phyloP scores from a whole-genome alignment of 257 asterid species.

The Plectranthus barbatus region DNA sequence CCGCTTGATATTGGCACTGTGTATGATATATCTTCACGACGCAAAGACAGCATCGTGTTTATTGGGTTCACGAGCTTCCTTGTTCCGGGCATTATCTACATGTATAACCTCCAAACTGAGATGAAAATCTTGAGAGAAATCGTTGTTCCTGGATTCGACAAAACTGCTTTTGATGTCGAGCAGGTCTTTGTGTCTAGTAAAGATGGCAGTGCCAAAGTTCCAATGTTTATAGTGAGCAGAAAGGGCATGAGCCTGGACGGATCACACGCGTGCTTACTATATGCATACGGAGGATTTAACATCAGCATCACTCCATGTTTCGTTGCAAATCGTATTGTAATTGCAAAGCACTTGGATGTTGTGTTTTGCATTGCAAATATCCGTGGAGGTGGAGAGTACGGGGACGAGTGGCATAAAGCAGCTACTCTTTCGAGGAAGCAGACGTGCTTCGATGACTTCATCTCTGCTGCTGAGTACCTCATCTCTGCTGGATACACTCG shows the following conservation, averaged over 20 bases:
- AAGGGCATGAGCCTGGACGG: constrained; percentile 65
- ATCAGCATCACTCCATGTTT: constrained; percentile 63
- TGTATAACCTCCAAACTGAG: constrained; percentile 58
- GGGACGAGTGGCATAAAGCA: constrained; percentile 96
- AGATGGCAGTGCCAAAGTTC: constrained; percentile 55
- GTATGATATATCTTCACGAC: constrained; percentile 46
- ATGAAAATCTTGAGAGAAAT: constrained; percentile 62
- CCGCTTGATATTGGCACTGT: constrained; percentile 82
- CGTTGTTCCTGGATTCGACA: constrained; percentile 71
- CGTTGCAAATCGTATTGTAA: constrained; percentile 39
- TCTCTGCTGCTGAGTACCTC: constrained; percentile 67
- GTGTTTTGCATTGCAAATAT: constrained; percentile 75
- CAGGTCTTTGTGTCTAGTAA: constrained; percentile 82
- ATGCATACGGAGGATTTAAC: constrained; percentile 81
- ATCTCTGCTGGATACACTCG: constrained; percentile 77
- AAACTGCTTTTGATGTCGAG: constrained; percentile 46
- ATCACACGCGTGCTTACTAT: constrained; percentile 79
- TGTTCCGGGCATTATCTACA: constrained; percentile 66
- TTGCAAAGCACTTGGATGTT: constrained; percentile 57
- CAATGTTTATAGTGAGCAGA: constrained; percentile 68
- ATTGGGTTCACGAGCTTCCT: constrained; percentile 76
- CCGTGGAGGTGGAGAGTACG: constrained; percentile 98
- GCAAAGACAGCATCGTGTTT: constrained; percentile 51
- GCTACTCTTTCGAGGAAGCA: constrained; percentile 75
- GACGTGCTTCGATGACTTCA: constrained; percentile 83